A percentile compares a stretch with the other conserved stretches of the same genome.
Evolutionary conservation across 495 filamentous ascomycete genomes (phyloP).

Genomic region (Aspergillus asperescens): DNA sequence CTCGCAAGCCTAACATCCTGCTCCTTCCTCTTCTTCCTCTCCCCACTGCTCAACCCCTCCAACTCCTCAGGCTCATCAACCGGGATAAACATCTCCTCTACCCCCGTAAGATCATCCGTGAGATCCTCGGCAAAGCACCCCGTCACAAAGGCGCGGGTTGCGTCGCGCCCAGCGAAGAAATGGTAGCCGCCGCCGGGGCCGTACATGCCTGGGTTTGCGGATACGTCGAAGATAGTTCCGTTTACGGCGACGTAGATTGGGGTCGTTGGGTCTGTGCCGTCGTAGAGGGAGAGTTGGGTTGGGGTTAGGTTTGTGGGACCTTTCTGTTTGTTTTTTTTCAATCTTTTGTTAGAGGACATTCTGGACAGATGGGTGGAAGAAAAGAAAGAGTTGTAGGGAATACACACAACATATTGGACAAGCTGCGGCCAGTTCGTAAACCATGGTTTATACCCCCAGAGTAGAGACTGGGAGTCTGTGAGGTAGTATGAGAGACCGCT

Average conservation of each 20-base stretch:
- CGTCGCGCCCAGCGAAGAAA: slow-evolving; percentile 83
- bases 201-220: slow-evolving; percentile 67
- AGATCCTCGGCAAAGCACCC: slow-evolving; percentile 87
- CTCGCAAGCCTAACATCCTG: slow-evolving; percentile 44
- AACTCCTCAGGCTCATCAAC: slow-evolving; percentile 52
- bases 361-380: neutral
- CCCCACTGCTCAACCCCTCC: slow-evolving; percentile 40
- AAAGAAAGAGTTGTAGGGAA: neutral
- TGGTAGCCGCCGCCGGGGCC: slow-evolving; percentile 85
- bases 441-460: slow-evolving; percentile 67
- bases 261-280: slow-evolving; percentile 66
- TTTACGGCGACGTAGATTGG: slow-evolving; percentile 94
- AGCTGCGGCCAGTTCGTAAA: slow-evolving; percentile 58
- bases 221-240: slow-evolving; percentile 91
- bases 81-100: slow-evolving; percentile 85
- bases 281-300: slow-evolving; percentile 63
- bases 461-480: slow-evolving; percentile 60
- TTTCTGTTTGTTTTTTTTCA: slow-evolving; percentile 31
- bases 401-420: slow-evolving; percentile 56
- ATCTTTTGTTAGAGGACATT: neutral
- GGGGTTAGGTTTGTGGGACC: slow-evolving; percentile 63
- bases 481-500: slow-evolving; percentile 73
- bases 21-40: slow-evolving; percentile 52
- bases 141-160: slow-evolving; percentile 89
- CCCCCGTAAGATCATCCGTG: slow-evolving; percentile 79